Evolutionary conservation across 192 early-diverging fungal species (phyloP).

Genomic region (Podila verticillata): DNA sequence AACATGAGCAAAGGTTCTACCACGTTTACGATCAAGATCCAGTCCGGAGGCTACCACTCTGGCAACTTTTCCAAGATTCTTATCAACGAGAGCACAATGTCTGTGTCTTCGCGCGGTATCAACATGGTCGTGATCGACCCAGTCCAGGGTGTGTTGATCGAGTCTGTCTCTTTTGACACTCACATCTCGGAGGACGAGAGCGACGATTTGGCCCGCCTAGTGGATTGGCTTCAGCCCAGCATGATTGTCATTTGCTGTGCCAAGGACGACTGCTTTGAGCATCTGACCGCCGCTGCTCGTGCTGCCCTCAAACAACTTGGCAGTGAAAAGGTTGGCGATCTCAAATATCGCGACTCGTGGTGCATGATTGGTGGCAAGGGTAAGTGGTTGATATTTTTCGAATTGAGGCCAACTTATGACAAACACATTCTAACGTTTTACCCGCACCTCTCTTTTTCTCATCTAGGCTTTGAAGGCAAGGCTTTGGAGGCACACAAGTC

Average conservation of each 20-base stretch:
- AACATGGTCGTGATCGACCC: conserved; percentile 79
- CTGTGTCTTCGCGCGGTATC: conserved; percentile 71
- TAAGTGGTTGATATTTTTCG: conserved; percentile 19
- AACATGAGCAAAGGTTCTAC: conserved; percentile 41
- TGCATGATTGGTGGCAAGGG: conserved; percentile 82
- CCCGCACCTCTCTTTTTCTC: background rate
- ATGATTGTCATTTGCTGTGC: conserved; percentile 70
- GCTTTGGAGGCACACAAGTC: conserved; percentile 66
- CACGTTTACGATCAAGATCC: conserved; percentile 62
- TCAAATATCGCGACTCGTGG: conserved; percentile 81
- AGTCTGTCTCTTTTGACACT: conserved; percentile 78
- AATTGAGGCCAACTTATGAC: background rate
- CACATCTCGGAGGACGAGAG: conserved; percentile 65
- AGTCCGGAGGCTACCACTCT: conserved; percentile 73
- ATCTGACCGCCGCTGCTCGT: conserved; percentile 64
- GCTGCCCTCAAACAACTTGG: conserved; percentile 70
- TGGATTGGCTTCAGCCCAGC: conserved; percentile 68
- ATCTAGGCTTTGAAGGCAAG: conserved; percentile 47
- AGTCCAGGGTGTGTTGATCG: conserved; percentile 68
- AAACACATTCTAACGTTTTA: background rate
- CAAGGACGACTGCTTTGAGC: conserved; percentile 74
- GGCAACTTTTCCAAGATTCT: conserved; percentile 78
- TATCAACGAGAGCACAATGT: conserved; percentile 58
- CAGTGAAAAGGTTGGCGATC: conserved; percentile 53
- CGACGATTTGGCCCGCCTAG: conserved; percentile 70